phyloP scores from a whole-genome alignment of 805 yeast genomes.

The Sugiyamaella americana region DNA sequence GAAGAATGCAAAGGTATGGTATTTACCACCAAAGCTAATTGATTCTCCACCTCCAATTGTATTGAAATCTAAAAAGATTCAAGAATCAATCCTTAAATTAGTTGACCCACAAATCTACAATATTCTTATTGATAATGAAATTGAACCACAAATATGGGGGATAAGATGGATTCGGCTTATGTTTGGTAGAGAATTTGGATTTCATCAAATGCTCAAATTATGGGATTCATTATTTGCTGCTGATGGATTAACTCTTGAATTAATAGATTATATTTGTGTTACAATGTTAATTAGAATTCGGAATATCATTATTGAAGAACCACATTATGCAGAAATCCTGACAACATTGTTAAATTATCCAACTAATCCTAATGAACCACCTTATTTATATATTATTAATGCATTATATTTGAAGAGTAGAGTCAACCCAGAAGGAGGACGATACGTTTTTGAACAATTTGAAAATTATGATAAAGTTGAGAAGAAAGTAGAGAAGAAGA shows the following conservation, averaged over 20 bases:
- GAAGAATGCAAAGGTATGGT: slow-evolving; percentile 30
- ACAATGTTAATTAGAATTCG: slow-evolving; percentile 32
- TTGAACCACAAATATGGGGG: slow-evolving; percentile 37
- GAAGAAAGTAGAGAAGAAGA: background rate
- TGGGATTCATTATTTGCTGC: slow-evolving; percentile 36
- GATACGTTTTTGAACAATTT: slow-evolving; percentile 20
- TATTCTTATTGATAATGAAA: slow-evolving; percentile 20
- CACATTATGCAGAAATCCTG: slow-evolving; percentile 20
- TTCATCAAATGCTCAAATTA: slow-evolving; percentile 23
- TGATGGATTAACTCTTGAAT: slow-evolving; percentile 22
- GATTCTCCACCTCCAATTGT: slow-evolving; percentile 26
- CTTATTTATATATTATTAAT: slow-evolving; percentile 18
- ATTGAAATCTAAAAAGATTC: slow-evolving; percentile 28
- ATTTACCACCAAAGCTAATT: slow-evolving; percentile 15
- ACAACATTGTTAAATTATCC: slow-evolving; percentile 24
- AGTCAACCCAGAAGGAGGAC: slow-evolving; percentile 20
- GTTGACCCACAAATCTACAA: slow-evolving; percentile 29
- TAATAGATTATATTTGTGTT: slow-evolving; percentile 32
- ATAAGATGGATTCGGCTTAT: slow-evolving; percentile 33
- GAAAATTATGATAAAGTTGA: background rate
- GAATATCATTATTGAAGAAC: slow-evolving; percentile 11
- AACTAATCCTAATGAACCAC: slow-evolving; percentile 8
- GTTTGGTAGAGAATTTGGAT: slow-evolving; percentile 33
- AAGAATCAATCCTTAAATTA: slow-evolving; percentile 24
- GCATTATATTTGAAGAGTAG: slow-evolving; percentile 23